Conservation (phyloP, 139 green algal species). For the Chlamydomonas eustigma region DNA sequence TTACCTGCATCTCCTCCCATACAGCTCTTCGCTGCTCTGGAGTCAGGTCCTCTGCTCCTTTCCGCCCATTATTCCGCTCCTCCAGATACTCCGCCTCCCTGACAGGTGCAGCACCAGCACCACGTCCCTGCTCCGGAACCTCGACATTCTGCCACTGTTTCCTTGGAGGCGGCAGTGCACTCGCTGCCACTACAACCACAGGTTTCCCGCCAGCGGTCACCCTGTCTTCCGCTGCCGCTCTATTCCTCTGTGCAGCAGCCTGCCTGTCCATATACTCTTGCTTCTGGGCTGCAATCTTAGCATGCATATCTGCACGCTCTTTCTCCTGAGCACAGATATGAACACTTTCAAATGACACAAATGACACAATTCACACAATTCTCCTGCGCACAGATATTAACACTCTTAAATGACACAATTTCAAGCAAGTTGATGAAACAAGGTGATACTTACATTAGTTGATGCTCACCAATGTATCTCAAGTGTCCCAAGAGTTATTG, state of each 20-base stretch:
- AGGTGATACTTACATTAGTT: no score
- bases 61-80: no score
- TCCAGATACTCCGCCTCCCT: neutral
- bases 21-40: constrained; percentile 42
- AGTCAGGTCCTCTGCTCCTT: neutral
- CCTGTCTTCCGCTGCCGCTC: neutral
- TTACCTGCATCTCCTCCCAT: constrained; percentile 47
- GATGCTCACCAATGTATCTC: no score
- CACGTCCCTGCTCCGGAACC: neutral
- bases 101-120: no score
- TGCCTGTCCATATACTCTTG: constrained; percentile 29
- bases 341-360: no score
- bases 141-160: constrained; percentile 4
- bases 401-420: no score
- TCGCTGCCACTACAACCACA: neutral
- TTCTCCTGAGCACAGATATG: constrained; percentile 36
- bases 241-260: neutral
- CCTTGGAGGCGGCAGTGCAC: neutral
- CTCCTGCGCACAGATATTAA: no score
- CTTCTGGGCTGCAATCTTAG: constrained; percentile 36
- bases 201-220: neutral
- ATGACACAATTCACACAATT: no score
- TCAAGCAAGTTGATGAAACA: no score
- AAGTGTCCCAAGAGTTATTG: no score
- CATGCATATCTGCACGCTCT: constrained; percentile 33